Conservation (phyloP, 2,329 filamentous ascomycete genomes). For the Stachybotrys elegans region DNA sequence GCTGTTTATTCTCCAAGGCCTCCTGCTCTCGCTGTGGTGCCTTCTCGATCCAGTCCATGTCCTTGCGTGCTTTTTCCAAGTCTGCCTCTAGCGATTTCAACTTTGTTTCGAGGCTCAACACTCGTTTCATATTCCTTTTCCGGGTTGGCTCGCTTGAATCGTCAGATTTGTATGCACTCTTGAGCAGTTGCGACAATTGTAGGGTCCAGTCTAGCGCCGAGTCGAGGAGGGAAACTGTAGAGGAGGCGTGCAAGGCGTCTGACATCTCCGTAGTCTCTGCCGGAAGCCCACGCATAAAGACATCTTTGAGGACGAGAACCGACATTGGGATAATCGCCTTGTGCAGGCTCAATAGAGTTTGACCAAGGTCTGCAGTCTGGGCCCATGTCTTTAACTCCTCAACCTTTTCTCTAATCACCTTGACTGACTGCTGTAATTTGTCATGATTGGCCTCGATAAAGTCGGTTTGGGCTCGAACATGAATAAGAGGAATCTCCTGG, state of each 20-base stretch:
- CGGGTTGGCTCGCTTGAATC: too few relatives aligned
- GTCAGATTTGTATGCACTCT: too few relatives aligned
- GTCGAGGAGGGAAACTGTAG: too few relatives aligned
- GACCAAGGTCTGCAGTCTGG: too few relatives aligned
- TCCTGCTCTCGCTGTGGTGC: too few relatives aligned
- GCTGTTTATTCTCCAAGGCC: too few relatives aligned
- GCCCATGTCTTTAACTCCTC: slow-evolving; percentile 6
- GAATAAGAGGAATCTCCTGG: slow-evolving; percentile 9
- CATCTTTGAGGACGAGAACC: slow-evolving; percentile 14
- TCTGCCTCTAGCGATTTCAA: neutral
- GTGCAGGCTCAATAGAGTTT: slow-evolving; percentile 10
- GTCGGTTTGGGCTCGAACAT: slow-evolving; percentile 8
- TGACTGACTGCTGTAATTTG: slow-evolving; percentile 6
- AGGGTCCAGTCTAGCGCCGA: too few relatives aligned
- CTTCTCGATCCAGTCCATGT: slow-evolving; percentile 3
- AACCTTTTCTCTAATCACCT: slow-evolving; percentile 8
- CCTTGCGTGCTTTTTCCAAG: slow-evolving; percentile 1
- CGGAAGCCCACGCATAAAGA: slow-evolving; percentile 8
- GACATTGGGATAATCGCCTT: slow-evolving; percentile 19
- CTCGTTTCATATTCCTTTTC: too few relatives aligned
- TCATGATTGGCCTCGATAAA: slow-evolving; percentile 9
- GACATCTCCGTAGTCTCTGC: neutral
- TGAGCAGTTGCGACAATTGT: too few relatives aligned
- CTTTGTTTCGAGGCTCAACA: too few relatives aligned
- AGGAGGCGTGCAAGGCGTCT: too few relatives aligned